Percentiles rank a stretch among this genome's conserved stretches.
Conservation (phyloP, 148 eudicot species). For the Polygonum maritimum region DNA sequence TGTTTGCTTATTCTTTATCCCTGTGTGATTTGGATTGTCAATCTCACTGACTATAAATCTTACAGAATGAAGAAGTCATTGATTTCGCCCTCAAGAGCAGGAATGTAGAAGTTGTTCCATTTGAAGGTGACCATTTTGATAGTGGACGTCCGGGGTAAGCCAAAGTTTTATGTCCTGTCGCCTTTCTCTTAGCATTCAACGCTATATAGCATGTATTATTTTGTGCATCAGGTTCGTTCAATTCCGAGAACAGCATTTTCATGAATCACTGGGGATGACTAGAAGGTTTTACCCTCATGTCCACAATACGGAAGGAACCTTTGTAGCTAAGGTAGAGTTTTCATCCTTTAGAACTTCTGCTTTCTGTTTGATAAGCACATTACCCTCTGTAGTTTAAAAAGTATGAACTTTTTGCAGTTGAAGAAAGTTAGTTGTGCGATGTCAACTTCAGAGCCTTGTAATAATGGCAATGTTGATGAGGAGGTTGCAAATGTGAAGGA, state of each 20-base stretch:
- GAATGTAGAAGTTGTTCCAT: slow-evolving; percentile 39
- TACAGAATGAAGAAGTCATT: slow-evolving; percentile 92
- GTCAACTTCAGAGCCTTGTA: slow-evolving; percentile 24
- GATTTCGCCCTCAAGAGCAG: slow-evolving; percentile 93
- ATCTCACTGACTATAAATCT: not conserved
- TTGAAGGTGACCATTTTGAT: slow-evolving; percentile 25
- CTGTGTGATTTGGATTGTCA: not conserved
- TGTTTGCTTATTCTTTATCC: not conserved
- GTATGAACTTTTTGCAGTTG: slow-evolving; percentile 24
- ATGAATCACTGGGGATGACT: slow-evolving; percentile 62
- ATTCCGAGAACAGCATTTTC: slow-evolving; percentile 63
- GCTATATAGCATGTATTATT: not conserved
- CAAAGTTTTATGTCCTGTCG: not conserved
- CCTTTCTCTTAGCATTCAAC: not conserved
- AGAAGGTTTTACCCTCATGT: slow-evolving; percentile 80
- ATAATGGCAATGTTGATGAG: slow-evolving; percentile 14
- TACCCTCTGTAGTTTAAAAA: not conserved
- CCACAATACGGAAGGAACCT: slow-evolving; percentile 89
- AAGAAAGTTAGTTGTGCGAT: slow-evolving; percentile 74
- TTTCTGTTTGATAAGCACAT: not conserved
- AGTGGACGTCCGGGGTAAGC: slow-evolving; percentile 74
- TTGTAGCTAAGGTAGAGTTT: slow-evolving; percentile 76
- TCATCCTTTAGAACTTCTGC: not conserved
- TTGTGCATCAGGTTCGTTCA: slow-evolving; percentile 39
- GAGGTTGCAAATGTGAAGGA: slow-evolving; percentile 14